A percentile compares a stretch with the other conserved stretches of the same genome.
Conservation (phyloP, 345 rosid genomes). For the Dimocarpus longan region DNA sequence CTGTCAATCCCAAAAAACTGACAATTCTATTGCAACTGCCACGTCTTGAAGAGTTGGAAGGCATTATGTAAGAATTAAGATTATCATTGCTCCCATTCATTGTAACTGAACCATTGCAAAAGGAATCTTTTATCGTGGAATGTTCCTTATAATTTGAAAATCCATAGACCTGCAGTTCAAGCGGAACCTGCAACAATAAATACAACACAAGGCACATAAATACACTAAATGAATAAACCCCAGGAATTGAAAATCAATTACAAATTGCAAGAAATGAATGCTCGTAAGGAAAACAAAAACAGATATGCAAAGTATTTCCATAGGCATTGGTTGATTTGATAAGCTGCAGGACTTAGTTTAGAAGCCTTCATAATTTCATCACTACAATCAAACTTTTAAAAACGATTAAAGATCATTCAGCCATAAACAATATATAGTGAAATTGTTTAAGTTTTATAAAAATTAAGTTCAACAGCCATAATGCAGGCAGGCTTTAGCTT, state of each 20-base stretch:
- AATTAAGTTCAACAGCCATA: not conserved
- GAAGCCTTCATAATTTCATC: not conserved
- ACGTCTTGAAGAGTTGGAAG: constrained; percentile 22
- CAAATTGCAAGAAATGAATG: not conserved
- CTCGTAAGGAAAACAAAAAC: not conserved
- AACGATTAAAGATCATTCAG: not conserved
- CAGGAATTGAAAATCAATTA: not conserved
- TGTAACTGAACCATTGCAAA: constrained; percentile 28
- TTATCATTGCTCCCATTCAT: constrained; percentile 39
- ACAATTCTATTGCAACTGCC: constrained; percentile 34
- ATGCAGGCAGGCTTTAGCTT: not conserved
- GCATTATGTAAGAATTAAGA: constrained; percentile 18
- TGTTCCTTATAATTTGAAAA: constrained; percentile 41
- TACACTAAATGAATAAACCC: not conserved
- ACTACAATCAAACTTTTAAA: not conserved
- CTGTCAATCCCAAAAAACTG: constrained; percentile 58
- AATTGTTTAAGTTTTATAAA: too few species aligned
- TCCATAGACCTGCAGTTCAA: constrained; percentile 67
- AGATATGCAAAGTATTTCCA: not conserved
- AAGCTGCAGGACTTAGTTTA: not conserved
- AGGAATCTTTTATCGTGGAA: constrained; percentile 17
- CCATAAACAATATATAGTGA: too few species aligned
- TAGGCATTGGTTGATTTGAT: not conserved
- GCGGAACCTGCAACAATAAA: constrained; percentile 39
- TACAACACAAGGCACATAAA: not conserved